A percentile compares a stretch with the other conserved stretches of the same genome.
phyloP scores from a whole-genome alignment of 257 asterid genomes.

The Solanum boliviense region DNA sequence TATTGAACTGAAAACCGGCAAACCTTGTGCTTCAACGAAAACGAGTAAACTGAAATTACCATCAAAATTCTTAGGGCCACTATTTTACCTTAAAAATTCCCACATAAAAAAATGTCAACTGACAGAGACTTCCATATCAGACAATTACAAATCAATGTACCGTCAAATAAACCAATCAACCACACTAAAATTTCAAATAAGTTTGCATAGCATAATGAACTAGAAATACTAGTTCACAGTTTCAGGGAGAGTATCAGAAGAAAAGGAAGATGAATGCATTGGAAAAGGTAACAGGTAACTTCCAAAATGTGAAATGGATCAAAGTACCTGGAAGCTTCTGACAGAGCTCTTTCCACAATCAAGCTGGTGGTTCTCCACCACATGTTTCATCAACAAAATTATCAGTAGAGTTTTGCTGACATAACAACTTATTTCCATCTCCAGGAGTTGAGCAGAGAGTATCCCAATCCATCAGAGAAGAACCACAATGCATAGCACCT shows the following conservation, averaged over 20 bases:
- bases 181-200: neutral
- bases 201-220: neutral
- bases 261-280: neutral
- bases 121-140: neutral
- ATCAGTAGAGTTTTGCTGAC: conserved; percentile 77
- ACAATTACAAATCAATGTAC: neutral
- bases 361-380: conserved; percentile 48
- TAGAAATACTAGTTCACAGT: neutral
- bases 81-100: neutral
- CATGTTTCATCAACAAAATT: conserved; percentile 63
- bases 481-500: conserved; percentile 21
- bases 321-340: conserved; percentile 1
- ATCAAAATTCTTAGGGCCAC: neutral
- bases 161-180: neutral
- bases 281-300: neutral
- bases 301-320: neutral
- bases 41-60: neutral
- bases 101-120: neutral
- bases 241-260: neutral
- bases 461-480: conserved; percentile 30
- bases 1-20: neutral
- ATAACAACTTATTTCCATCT: conserved; percentile 47
- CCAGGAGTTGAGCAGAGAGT: conserved; percentile 29
- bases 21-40: neutral
- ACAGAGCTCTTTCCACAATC: neutral